phyloP scores from a whole-genome alignment of 306 rosid genomes.

The Prunus mume region DNA sequence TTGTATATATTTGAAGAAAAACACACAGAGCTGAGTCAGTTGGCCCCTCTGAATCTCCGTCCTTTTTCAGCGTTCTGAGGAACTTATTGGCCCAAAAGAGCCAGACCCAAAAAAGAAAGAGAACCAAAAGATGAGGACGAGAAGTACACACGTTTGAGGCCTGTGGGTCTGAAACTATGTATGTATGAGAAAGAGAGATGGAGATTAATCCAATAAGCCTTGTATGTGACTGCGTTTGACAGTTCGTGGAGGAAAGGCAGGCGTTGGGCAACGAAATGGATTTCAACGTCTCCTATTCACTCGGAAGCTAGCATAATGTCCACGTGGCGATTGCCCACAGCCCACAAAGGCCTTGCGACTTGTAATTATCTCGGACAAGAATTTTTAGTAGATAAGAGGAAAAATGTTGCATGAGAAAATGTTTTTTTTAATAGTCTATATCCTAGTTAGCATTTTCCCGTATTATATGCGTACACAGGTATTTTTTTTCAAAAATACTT shows the following conservation, averaged over 20 bases:
- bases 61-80: conserved; percentile 12
- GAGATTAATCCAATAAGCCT: conserved; percentile 4
- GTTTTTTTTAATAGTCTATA: too few relatives aligned
- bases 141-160: conserved; percentile 47
- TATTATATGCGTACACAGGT: too few relatives aligned
- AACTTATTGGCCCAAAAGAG: conserved; percentile 8
- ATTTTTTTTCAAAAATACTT: too few relatives aligned
- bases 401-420: too few relatives aligned
- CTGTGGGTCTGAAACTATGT: conserved; percentile 1
- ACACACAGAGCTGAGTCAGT: not conserved
- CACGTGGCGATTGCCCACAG: conserved; percentile 35
- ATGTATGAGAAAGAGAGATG: not conserved
- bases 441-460: too few relatives aligned
- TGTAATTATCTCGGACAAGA: conserved; percentile 4
- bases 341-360: not conserved
- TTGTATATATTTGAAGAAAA: conserved; percentile 18
- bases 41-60: not conserved
- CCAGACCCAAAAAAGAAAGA: conserved; percentile 14
- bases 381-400: not conserved
- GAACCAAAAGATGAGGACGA: conserved; percentile 41
- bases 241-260: conserved; percentile 24
- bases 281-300: not conserved
- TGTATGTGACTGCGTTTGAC: not conserved
- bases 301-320: conserved; percentile 23
- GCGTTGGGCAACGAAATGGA: not conserved